A percentile compares a stretch with the other conserved stretches of the same genome.
phyloP scores from a whole-genome alignment of 2,329 filamentous ascomycete species.

The Fusarium sp. region DNA sequence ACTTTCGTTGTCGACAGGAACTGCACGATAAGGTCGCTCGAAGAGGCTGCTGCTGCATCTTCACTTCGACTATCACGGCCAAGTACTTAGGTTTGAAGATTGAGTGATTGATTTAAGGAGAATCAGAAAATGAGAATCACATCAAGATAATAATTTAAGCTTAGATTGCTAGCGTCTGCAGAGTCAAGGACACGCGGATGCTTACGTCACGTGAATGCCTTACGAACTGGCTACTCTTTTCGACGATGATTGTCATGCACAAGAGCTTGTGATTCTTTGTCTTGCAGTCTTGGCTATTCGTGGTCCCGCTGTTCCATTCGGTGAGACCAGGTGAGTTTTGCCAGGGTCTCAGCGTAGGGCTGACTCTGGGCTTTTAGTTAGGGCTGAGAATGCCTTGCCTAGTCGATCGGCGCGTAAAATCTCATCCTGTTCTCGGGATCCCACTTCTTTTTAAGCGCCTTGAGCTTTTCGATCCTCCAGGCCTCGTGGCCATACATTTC shows the following conservation, averaged over 20 bases:
- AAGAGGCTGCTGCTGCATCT: constrained; percentile 1
- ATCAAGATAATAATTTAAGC: constrained; percentile 7
- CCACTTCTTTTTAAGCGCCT: constrained; percentile 54
- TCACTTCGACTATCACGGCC: fast-evolving
- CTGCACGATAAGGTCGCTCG: constrained; percentile 17
- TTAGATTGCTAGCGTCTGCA: neutral
- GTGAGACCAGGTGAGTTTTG: neutral
- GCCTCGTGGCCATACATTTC: constrained; percentile 18
- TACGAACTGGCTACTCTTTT: neutral
- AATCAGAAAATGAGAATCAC: neutral
- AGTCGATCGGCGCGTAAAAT: constrained; percentile 38
- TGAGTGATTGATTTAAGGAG: neutral
- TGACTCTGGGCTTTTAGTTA: neutral
- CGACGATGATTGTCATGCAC: neutral
- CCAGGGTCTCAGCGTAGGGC: neutral
- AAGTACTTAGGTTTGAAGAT: neutral
- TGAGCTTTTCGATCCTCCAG: constrained; percentile 54
- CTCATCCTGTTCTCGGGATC: constrained; percentile 49
- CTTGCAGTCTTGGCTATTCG: neutral
- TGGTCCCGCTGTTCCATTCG: neutral
- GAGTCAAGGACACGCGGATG: neutral
- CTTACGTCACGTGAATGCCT: constrained; percentile 12
- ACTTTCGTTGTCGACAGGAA: constrained; percentile 21
- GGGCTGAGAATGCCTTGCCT: constrained; percentile 1
- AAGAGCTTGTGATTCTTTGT: neutral